Evolutionary conservation across 2,329 filamentous ascomycete genomes (phyloP).

Genomic region (Penicillium sp.): DNA sequence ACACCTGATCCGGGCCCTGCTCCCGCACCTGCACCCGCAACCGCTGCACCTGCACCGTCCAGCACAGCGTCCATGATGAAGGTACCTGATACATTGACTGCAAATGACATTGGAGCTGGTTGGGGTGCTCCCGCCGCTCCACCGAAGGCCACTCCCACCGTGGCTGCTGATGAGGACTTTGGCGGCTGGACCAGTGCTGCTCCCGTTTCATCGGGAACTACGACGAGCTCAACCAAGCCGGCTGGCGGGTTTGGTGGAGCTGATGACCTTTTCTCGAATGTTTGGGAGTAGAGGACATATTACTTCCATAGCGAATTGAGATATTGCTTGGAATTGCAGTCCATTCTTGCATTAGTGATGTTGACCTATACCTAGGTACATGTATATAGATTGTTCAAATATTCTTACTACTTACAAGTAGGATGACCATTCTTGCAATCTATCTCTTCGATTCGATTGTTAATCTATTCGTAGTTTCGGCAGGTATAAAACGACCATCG

Average conservation of each 20-base stretch:
- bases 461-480: too few relatives aligned
- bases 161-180: conserved; percentile 89
- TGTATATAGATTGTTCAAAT: not conserved
- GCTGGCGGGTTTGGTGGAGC: conserved; percentile 56
- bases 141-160: conserved; percentile 51
- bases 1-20: conserved; percentile 55
- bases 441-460: not conserved
- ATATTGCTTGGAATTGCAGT: conserved; percentile 1
- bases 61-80: conserved; percentile 37
- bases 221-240: conserved; percentile 48
- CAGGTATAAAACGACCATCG: not conserved
- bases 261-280: conserved; percentile 92
- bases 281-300: conserved; percentile 65
- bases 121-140: conserved; percentile 47
- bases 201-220: conserved; percentile 47
- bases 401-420: not conserved
- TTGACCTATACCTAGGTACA: too few relatives aligned
- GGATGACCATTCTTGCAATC: not conserved
- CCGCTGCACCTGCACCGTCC: conserved; percentile 31
- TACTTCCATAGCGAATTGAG: conserved; percentile 20
- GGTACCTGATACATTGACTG: conserved; percentile 45
- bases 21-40: conserved; percentile 29
- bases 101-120: conserved; percentile 62
- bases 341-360: conserved; percentile 11
- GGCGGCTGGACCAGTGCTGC: conserved; percentile 82